Conservation (phyloP, 495 filamentous ascomycete genomes). For the Podospora pseudopauciseta region DNA sequence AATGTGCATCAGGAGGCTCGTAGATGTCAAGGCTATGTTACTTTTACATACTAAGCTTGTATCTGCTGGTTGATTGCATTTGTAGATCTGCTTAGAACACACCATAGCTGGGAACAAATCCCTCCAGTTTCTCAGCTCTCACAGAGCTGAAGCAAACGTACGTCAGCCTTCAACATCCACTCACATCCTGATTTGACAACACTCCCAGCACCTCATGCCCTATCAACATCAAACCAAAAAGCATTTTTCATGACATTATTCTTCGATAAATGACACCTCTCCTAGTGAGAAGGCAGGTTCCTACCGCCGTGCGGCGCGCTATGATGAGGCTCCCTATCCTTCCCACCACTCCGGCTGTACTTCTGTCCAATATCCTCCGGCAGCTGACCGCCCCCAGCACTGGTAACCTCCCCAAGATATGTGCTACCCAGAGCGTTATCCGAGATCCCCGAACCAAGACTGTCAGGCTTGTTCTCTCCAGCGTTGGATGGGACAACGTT, state of each 20-base stretch:
- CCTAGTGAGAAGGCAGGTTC: constrained; percentile 22
- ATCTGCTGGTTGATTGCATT: no score
- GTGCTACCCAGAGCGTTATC: constrained; percentile 11
- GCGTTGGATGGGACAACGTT: constrained; percentile 18
- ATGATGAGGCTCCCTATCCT: constrained; percentile 15
- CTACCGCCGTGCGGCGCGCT: constrained; percentile 15
- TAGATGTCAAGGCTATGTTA: no score
- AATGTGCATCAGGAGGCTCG: no score
- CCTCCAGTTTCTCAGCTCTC: no score
- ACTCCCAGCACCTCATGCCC: background rate
- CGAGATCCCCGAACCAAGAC: constrained; percentile 7
- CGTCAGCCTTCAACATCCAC: no score
- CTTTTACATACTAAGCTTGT: no score
- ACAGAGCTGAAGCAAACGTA: no score
- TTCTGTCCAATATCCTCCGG: constrained; percentile 23
- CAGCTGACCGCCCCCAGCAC: constrained; percentile 21
- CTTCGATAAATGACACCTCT: background rate
- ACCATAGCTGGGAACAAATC: no score
- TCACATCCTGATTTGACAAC: no score
- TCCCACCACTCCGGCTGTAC: constrained; percentile 22
- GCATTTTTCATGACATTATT: background rate
- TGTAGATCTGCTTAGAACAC: no score
- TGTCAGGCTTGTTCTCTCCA: background rate
- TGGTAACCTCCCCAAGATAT: constrained; percentile 16
- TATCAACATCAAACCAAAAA: background rate